A percentile compares a stretch with the other conserved stretches of the same genome.
These are phyloP conservation scores for Cucurbita maxima DNA, from an alignment of 306 rosid species.

Conservation along the genomic window DNA sequence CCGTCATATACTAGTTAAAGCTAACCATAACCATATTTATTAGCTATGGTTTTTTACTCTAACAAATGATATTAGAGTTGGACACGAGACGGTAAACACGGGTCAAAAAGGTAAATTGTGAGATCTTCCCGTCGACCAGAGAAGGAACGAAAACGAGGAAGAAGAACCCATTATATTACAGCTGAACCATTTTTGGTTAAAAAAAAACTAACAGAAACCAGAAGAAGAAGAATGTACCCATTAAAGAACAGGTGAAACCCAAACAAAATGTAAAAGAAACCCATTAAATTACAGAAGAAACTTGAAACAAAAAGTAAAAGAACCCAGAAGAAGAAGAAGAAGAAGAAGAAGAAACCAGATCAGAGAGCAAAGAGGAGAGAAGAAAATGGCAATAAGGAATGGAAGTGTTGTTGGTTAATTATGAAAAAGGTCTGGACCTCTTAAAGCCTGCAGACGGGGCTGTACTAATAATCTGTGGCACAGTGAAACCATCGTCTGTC, in stretches of 20 bases:
- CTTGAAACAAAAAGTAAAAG: background rate
- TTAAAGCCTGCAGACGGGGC: slow-evolving; percentile 26
- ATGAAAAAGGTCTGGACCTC: slow-evolving; percentile 49
- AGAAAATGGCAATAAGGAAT: background rate
- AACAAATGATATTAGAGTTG: too few relatives aligned
- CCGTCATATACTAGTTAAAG: too few relatives aligned
- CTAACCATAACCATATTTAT: too few relatives aligned
- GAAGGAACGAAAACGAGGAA: too few relatives aligned
- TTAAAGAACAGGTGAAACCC: background rate
- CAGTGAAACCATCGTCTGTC: slow-evolving; percentile 63
- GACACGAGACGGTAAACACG: too few relatives aligned
- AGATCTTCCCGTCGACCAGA: too few relatives aligned
- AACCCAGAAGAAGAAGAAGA: background rate
- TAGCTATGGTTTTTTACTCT: too few relatives aligned
- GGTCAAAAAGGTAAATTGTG: too few relatives aligned
- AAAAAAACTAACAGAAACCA: background rate
- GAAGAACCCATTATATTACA: background rate
- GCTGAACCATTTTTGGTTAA: background rate
- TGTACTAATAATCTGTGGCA: slow-evolving; percentile 51
- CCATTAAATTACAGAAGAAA: background rate
- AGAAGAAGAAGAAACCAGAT: background rate
- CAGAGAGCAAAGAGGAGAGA: background rate
- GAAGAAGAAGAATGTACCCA: background rate
- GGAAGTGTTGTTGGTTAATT: background rate
- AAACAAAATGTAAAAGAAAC: background rate